These are phyloP conservation scores for Pistacia integerrima DNA, from an alignment of 345 rosid genomes.

Conservation along the genomic window DNA sequence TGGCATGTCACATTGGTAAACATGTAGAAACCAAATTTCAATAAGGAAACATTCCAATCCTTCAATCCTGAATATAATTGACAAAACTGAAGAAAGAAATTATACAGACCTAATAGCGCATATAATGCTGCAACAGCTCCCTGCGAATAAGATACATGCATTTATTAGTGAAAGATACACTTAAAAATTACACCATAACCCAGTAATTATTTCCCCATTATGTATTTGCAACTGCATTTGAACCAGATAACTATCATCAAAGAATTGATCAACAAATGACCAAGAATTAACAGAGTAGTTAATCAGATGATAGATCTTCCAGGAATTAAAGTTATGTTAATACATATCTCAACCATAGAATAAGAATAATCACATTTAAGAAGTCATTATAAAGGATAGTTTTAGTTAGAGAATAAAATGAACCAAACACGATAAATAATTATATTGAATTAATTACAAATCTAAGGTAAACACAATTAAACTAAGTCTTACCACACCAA, in stretches of 20 bases:
- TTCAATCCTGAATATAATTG: conserved; percentile 1
- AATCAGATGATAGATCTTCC: neutral
- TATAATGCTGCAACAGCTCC: conserved; percentile 58
- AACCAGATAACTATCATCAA: neutral
- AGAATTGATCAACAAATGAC: neutral
- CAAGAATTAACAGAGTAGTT: neutral
- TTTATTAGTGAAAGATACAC: conserved; percentile 16
- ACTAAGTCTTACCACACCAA: conserved; percentile 64
- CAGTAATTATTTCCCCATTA: neutral
- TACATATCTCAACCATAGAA: neutral
- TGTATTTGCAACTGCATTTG: neutral
- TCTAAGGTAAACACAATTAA: conserved; percentile 2
- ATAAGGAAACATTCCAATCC: neutral
- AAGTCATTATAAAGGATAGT: neutral
- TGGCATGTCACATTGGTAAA: neutral
- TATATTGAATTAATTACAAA: neutral
- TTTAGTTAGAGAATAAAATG: neutral
- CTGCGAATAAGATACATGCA: conserved; percentile 43
- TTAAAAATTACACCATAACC: neutral
- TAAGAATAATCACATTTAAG: neutral
- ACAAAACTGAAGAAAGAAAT: conserved; percentile 11
- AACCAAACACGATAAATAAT: neutral
- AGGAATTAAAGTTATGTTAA: neutral
- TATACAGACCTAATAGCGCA: conserved; percentile 63
- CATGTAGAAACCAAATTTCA: conserved; percentile 8